Evolutionary conservation across 2,329 filamentous ascomycete species (phyloP).

Genomic region (Alternaria triticimaculans): DNA sequence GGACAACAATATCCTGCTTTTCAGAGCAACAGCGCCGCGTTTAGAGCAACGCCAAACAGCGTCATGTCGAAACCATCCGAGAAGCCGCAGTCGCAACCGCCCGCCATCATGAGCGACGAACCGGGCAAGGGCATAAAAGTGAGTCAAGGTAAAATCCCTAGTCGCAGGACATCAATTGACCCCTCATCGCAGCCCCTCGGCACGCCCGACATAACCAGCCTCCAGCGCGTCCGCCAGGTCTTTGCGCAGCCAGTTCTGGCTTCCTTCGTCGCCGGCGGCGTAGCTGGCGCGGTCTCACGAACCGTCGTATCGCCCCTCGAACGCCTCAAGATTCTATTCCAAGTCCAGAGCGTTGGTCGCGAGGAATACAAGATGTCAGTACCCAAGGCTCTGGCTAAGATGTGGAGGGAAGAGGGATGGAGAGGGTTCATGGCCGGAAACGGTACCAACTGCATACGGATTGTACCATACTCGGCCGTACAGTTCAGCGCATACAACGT

Average conservation of each 20-base stretch:
- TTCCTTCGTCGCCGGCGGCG: conserved; percentile 91
- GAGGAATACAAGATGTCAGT: conserved; percentile 95
- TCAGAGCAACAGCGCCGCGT: background rate
- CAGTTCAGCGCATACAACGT: conserved; percentile 99
- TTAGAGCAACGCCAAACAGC: conserved; percentile 10
- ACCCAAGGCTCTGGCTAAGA: conserved; percentile 85
- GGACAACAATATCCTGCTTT: background rate
- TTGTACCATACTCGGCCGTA: conserved; percentile 96
- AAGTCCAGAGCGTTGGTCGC: conserved; percentile 88
- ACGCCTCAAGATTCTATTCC: conserved; percentile 95
- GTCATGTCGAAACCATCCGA: conserved; percentile 30
- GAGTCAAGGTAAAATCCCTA: conserved; percentile 16
- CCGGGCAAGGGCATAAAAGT: conserved; percentile 30
- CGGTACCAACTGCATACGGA: conserved; percentile 97
- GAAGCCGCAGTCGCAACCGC: conserved; percentile 23
- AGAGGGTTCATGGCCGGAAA: conserved; percentile 97
- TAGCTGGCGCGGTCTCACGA: conserved; percentile 94
- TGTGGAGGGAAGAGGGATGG: conserved; percentile 98
- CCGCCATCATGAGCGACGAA: conserved; percentile 28
- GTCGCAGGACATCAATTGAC: conserved; percentile 20
- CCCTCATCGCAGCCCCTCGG: conserved; percentile 21
- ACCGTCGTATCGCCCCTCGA: conserved; percentile 97
- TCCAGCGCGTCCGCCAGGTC: conserved; percentile 38
- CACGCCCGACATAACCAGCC: conserved; percentile 22
- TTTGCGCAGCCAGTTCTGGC: conserved; percentile 85